Base-by-base conservation (phyloP, 495 filamentous ascomycete genomes). In the Neurospora sp. region DNA sequence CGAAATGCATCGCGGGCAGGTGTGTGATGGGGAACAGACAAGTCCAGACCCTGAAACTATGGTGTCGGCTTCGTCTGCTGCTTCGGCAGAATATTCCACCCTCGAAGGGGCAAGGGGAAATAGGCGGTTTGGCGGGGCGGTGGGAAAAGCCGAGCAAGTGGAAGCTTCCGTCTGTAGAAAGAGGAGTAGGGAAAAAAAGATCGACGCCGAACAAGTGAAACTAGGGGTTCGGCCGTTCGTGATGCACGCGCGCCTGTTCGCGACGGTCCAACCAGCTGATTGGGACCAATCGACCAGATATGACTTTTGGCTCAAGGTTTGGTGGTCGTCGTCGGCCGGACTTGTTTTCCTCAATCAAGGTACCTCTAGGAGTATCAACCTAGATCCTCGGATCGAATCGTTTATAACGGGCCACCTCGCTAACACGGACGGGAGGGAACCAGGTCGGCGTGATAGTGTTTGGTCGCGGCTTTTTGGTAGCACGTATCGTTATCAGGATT, bases 1-100 rank as follows among this genome's bases (percentile, higher is more conserved):
- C 95, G 85, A 94, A 94, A 78, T 98, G 95, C 95, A 98, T 98
- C 74, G 75, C 82, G 75, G 65, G 6, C 14, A 59, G 40, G 35
- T 72, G 38, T 69, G 40, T 14, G 69, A 20, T 9, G 53, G 35
- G 35, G 40, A 40, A 35, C n/a, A n/a, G 31, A 31, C 9, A 31
- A 31, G 53, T 40, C n/a, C 38, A 70, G 38, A 9, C 59, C 22
- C 61, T 12, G 48, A 59, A 12, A 59, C 48, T 14, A 59, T 37
- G 22, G 14, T 40, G n/a, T 69, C 37, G 18, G 53, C 18, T 3
- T 22, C 9, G 40, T 18, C 20, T n/a, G 20, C 16, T 14, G 35
- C 68, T 44, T 38, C 27, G 61, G 20, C 39, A 45, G 7, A 42
- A 38, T 22, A 38, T 69, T 40, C 35, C 22, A 40, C 69, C 39